Evolutionary conservation across 73 alveolate genomes (phyloP).

Genomic region (Uronychia setigera): DNA sequence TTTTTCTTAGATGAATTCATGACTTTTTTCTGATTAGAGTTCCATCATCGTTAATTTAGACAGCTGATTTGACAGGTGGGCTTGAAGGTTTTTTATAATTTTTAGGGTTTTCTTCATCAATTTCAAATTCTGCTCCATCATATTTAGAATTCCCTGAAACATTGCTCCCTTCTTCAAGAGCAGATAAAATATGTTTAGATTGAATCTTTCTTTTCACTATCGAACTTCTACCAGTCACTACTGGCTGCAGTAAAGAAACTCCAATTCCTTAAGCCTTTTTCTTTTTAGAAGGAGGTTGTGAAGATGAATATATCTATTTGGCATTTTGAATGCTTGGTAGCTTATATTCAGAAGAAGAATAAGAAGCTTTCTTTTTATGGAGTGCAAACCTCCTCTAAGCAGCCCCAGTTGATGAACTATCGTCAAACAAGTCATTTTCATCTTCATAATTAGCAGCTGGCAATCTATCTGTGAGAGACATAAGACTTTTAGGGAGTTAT

Average conservation of each 20-base stretch:
- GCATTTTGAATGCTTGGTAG: neutral
- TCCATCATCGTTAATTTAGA: neutral
- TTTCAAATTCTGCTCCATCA: neutral
- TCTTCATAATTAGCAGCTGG: conserved; percentile 40
- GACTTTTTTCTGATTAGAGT: neutral
- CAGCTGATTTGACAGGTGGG: neutral
- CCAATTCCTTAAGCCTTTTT: neutral
- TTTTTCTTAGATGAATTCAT: neutral
- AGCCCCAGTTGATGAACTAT: conserved; percentile 12
- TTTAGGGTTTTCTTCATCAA: neutral
- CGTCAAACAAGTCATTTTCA: conserved; percentile 13
- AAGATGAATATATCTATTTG: neutral
- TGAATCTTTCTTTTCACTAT: neutral
- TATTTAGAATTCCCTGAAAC: neutral
- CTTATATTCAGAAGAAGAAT: neutral
- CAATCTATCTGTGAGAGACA: conserved; percentile 37
- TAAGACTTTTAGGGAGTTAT: conserved; percentile 32
- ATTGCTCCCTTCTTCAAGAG: neutral
- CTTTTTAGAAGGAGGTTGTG: neutral
- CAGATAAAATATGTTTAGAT: neutral
- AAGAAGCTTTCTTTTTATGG: neutral
- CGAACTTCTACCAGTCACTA: neutral
- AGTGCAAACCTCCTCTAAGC: neutral
- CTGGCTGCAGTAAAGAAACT: neutral
- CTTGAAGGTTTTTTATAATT: neutral